Evolutionary conservation across 306 rosid genomes (phyloP).

Genomic region (Morella rubra): DNA sequence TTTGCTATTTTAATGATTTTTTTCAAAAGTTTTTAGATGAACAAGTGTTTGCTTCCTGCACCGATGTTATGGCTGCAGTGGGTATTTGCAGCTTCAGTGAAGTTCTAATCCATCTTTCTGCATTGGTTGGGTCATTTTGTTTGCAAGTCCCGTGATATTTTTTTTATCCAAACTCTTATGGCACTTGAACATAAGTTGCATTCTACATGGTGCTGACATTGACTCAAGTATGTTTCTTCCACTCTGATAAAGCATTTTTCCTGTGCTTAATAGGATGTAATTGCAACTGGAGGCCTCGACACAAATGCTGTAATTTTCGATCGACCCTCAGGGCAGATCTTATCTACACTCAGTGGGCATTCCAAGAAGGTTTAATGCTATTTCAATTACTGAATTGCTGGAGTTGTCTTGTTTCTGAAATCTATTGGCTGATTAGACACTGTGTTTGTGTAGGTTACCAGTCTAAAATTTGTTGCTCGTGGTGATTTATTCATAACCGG

Average conservation of each 20-base stretch:
- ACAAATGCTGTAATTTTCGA: conserved; percentile 90
- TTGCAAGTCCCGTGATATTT: background rate
- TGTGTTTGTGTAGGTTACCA: conserved; percentile 61
- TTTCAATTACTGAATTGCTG: conserved; percentile 1
- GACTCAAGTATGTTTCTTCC: conserved; percentile 2
- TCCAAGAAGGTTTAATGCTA: conserved; percentile 73
- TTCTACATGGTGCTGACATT: conserved; percentile 2
- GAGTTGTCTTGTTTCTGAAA: conserved; percentile 4
- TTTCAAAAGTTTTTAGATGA: background rate
- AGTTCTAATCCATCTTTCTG: background rate
- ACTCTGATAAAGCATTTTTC: conserved; percentile 12
- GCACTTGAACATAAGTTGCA: background rate
- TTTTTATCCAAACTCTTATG: background rate
- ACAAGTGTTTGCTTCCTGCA: background rate
- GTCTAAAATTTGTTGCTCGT: conserved; percentile 78
- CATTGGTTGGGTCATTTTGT: background rate
- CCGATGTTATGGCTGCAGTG: background rate
- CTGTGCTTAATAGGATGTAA: conserved; percentile 58
- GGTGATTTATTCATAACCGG: conserved; percentile 73
- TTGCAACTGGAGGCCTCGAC: conserved; percentile 95
- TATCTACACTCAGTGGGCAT: conserved; percentile 91
- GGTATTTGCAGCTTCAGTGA: background rate
- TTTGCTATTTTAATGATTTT: background rate
- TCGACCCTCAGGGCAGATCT: conserved; percentile 86
- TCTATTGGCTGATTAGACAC: conserved; percentile 25